These are phyloP conservation scores for Helminthosporium solani DNA, from an alignment of 2,329 filamentous ascomycete genomes.

Conservation along the genomic window DNA sequence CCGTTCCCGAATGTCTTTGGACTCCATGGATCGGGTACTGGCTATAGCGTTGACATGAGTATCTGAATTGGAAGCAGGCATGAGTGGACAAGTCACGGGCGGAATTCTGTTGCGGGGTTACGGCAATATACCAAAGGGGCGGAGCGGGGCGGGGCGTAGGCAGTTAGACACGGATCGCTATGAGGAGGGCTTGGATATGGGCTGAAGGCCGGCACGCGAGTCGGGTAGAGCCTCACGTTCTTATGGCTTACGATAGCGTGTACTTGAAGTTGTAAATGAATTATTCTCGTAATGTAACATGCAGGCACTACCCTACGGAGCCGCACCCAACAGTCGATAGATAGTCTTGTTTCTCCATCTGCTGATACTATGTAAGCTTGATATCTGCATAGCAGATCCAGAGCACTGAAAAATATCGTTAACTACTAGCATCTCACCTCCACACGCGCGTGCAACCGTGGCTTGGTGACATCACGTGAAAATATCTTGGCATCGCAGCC, in stretches of 20 bases:
- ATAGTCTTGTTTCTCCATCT: not conserved
- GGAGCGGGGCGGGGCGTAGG: constrained; percentile 1
- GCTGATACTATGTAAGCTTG: too few species aligned
- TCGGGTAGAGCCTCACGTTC: constrained; percentile 23
- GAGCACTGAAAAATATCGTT: too few species aligned
- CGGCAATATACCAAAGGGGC: constrained; percentile 7
- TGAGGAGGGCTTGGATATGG: not conserved
- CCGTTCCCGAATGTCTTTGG: not conserved
- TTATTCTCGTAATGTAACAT: constrained; percentile 1
- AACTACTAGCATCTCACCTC: too few species aligned
- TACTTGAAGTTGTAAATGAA: constrained; percentile 29
- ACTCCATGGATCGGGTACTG: not conserved
- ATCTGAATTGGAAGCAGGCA: not conserved
- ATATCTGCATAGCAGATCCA: too few species aligned
- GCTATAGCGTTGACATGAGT: not conserved
- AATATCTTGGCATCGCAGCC: not conserved
- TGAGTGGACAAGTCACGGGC: not conserved
- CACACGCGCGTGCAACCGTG: too few species aligned
- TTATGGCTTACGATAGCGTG: constrained; percentile 39
- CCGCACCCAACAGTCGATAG: not conserved
- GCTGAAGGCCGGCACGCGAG: constrained; percentile 4
- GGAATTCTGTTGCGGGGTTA: constrained; percentile 2
- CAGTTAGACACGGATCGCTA: constrained; percentile 1
- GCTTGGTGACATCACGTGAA: too few species aligned
- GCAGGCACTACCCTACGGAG: not conserved